These are phyloP conservation scores for Heliamphora pulchella DNA, from an alignment of 179 eudicot genomes.

Conservation along the genomic window DNA sequence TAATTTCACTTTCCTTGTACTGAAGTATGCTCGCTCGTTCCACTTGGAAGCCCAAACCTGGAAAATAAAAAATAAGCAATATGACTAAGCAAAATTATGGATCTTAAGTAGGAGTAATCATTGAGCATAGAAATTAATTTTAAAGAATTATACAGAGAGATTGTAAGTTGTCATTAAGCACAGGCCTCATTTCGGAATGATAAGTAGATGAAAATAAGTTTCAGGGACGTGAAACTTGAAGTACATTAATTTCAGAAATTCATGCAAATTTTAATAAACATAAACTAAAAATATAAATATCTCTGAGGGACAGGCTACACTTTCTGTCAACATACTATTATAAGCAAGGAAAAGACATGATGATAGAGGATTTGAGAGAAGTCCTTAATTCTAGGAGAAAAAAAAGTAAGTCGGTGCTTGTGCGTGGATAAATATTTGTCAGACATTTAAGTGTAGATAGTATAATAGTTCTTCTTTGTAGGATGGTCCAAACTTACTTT, in stretches of 20 bases:
- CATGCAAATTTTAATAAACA: background rate
- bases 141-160: background rate
- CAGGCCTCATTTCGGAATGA: background rate
- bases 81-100: background rate
- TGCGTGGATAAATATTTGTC: background rate
- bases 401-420: background rate
- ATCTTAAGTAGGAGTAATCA: background rate
- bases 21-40: conserved; percentile 97
- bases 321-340: background rate
- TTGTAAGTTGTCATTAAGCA: background rate
- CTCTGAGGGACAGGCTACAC: too few species aligned
- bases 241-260: background rate
- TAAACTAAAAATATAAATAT: background rate
- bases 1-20: conserved; percentile 83
- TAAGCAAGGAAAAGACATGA: background rate
- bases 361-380: background rate
- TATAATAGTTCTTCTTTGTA: background rate
- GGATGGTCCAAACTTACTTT: conserved; percentile 39
- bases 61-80: background rate
- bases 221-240: background rate
- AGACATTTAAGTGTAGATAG: background rate
- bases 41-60: conserved; percentile 99
- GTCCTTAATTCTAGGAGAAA: background rate
- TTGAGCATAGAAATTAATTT: background rate
- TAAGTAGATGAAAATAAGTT: background rate